These are phyloP conservation scores for Paralagenidium karlingii DNA, from an alignment of 352 stramenopile species.

Conservation along the genomic window DNA sequence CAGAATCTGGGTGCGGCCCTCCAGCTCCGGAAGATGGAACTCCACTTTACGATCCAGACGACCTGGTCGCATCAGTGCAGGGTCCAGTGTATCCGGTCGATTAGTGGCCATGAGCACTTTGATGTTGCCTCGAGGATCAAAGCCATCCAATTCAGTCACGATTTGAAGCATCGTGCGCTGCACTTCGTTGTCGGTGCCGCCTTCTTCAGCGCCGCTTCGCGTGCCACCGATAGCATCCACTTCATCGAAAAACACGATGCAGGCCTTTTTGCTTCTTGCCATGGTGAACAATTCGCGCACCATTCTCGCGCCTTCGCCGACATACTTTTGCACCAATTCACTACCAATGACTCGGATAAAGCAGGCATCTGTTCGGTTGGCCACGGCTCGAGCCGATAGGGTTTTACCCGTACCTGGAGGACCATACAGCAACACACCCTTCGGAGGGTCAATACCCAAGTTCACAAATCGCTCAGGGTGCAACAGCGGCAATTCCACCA, in stretches of 20 bases:
- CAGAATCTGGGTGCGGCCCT: slow-evolving; percentile 97
- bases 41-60: slow-evolving; percentile 99
- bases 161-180: slow-evolving; percentile 99
- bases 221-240: slow-evolving; percentile 96
- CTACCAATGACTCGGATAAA: slow-evolving; percentile 99
- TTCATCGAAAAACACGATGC: slow-evolving; percentile 99
- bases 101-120: slow-evolving; percentile 99
- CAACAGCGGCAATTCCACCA: slow-evolving; percentile 96
- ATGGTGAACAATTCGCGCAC: slow-evolving; percentile 99
- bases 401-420: slow-evolving; percentile 97
- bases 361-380: slow-evolving; percentile 97
- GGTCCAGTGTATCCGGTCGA: slow-evolving; percentile 94
- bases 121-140: slow-evolving; percentile 98
- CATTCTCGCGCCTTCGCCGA: slow-evolving; percentile 98
- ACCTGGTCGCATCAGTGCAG: slow-evolving; percentile 91
- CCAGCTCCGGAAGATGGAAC: slow-evolving; percentile 97
- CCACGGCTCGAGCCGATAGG: slow-evolving; percentile 92
- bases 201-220: slow-evolving; percentile 80
- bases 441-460: slow-evolving; percentile 98
- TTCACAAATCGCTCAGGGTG: slow-evolving; percentile 98
- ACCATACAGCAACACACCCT: slow-evolving; percentile 97
- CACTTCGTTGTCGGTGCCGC: slow-evolving; percentile 97
- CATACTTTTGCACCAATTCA: slow-evolving; percentile 99
- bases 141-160: slow-evolving; percentile 98
- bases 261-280: slow-evolving; percentile 97